Evolutionary conservation across 345 rosid species (phyloP), one percentile per base, ranked within the genome.

Genomic region (Clausena lansium): DNA sequence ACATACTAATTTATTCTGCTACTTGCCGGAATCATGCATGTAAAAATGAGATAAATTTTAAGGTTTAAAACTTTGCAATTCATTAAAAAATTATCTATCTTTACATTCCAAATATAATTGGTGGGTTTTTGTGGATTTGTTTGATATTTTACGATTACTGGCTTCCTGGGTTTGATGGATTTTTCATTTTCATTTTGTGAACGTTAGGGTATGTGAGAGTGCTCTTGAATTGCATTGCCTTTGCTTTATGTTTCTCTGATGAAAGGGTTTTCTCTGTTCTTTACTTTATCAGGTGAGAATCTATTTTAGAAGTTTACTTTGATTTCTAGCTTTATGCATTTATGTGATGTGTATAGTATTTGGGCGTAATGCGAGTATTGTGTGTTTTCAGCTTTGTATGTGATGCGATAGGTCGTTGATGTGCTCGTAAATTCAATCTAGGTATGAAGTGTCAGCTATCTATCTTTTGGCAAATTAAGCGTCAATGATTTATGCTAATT

Each of bases 391-490:
- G 98, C 87, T 92, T 95, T 79, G 92, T 92, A n/a, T 95, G 97
- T 77, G 99, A 95, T 78, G 98, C 89, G 39, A 79, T 92, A 47
- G 98, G 94, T 83, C 97, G 97, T 60, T 94, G 98, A 95, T 91
- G 93, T 76, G 98, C 98, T 72, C 97, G 98, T 67, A 95, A 88
- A 85, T 93, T 95, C 83, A 91, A 95, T 80, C 99, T 93, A 91
- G 97, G 99, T 93, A 77, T 70, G 77, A 7, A 52, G 75, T 9
- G 52, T 38, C 57, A 17, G 17, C 50, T 45, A 14, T 45, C 50
- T 45, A 0, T 45, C 50, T 45, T 41, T 45, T 45, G 50, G 1
- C 11, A 11, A 20, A 58, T 52, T 52, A 38, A 67, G 20, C 35
- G 19, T 75, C 4, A 25, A 54, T 14, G 4, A 47, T 75, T 7